phyloP scores from a whole-genome alignment of 805 yeast genomes.

The Blastobotrys peoriensis region DNA sequence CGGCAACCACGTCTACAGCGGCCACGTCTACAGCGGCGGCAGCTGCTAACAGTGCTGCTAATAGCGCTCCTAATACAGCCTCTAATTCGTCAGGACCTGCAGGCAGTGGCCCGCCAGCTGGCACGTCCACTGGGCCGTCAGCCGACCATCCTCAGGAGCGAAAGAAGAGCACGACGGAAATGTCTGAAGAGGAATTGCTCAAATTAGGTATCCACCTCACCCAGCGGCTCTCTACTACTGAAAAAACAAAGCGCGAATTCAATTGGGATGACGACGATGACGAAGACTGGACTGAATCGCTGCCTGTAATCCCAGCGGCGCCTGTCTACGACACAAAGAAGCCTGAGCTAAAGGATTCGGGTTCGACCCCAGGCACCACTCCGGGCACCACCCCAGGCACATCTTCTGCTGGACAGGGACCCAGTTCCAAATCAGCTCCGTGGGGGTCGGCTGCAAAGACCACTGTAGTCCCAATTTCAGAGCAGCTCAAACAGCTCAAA shows the following conservation, averaged over 20 bases:
- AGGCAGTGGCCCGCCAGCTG: neutral
- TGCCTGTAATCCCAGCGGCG: slow-evolving; percentile 5
- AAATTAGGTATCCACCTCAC: slow-evolving; percentile 32
- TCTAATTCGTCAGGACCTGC: neutral
- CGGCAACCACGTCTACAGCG: slow-evolving; percentile 4
- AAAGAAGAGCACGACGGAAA: slow-evolving; percentile 12
- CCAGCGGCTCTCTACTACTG: slow-evolving; percentile 25
- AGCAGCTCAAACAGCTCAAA: slow-evolving; percentile 20
- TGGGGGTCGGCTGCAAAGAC: slow-evolving; percentile 13
- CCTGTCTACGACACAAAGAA: slow-evolving; percentile 6
- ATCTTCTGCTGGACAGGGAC: too few species aligned
- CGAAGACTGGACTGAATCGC: slow-evolving; percentile 21
- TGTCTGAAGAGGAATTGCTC: slow-evolving; percentile 30
- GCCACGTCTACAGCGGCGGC: slow-evolving; percentile 1
- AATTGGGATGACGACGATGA: slow-evolving; percentile 38
- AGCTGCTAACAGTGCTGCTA: neutral
- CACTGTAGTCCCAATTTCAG: slow-evolving; percentile 19
- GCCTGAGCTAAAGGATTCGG: slow-evolving; percentile 3
- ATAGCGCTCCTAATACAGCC: neutral
- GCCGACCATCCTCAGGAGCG: neutral
- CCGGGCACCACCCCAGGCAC: neutral
- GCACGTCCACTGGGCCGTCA: neutral
- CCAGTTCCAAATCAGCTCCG: too few species aligned
- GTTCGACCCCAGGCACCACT: too few species aligned
- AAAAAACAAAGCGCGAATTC: slow-evolving; percentile 19